Conservation (phyloP, 306 rosid genomes). For the Trifolium repens region DNA sequence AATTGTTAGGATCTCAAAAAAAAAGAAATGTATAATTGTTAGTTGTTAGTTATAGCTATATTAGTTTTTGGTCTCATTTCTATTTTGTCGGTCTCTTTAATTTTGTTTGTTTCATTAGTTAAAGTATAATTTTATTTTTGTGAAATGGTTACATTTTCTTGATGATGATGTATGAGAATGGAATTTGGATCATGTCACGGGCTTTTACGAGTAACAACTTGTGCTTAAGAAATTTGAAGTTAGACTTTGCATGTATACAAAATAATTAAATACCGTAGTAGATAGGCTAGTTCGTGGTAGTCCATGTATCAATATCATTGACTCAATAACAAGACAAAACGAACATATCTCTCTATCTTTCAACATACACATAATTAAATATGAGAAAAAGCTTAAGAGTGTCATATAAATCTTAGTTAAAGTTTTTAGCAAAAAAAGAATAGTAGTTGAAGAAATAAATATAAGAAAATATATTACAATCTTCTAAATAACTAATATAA, state of each 20-base stretch:
- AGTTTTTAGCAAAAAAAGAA: no score
- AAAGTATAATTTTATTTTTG: not conserved
- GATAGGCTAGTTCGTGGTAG: not conserved
- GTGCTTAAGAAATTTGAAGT: not conserved
- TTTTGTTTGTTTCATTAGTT: no score
- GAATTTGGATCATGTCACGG: not conserved
- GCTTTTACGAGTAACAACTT: not conserved
- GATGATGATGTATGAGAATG: conserved; percentile 7
- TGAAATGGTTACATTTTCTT: not conserved
- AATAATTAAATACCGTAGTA: not conserved
- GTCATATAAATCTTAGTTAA: no score
- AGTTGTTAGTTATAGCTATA: not conserved
- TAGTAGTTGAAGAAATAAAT: no score
- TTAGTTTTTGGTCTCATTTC: no score
- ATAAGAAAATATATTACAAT: no score
- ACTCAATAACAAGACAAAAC: not conserved
- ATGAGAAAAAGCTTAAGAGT: no score
- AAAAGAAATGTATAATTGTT: not conserved
- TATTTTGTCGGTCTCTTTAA: no score
- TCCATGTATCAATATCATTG: conserved; percentile 14
- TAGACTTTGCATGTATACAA: not conserved
- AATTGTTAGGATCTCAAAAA: no score
- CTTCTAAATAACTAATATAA: no score
- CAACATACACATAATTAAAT: no score
- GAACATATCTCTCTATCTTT: not conserved